Base-by-base conservation (phyloP, 1,284 basidiomycete species). In the Apiotrichum laibachii region DNA sequence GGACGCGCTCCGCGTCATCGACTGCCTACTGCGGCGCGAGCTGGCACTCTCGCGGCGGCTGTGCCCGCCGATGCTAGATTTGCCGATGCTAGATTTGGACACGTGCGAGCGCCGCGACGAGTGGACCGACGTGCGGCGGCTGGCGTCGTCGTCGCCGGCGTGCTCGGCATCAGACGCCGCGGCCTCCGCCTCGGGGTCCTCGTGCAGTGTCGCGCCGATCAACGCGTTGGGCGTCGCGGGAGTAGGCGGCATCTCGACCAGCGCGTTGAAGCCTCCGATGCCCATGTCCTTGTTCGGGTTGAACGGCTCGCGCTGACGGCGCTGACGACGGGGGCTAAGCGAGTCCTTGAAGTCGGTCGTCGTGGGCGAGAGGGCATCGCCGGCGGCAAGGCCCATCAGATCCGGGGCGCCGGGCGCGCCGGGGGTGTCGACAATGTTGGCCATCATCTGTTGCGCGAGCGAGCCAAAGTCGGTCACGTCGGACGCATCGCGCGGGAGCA, bases 401-500 rank as follows among this genome's bases (percentile, higher is more conserved):
- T 53, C 44, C 11, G 42, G 43, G 19, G 34, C 42, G 13, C 19
- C 34, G 11, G 35, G 1, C 42, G n/a, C n/a, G 51, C 49, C 13
- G 56, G 60, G 53, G 31, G 26, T 55, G 31, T 55, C 58, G 35
- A 33, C 37, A 46, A 68, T 58, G 46, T 68, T 64, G 35, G 66
- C 59, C 65, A 72, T 67, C 70, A 72, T 65, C 57, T 66, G 66
- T 53, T 68, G 63, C 10, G 71, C 71, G 3, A 70, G 44, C 18
- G 62, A 64, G 18, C 72, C 73, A 50, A 70, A 72, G 58, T 75
- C 72, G 55, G 72, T 64, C 19, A 55, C 60, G 19, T 58, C 37
- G 1, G 43, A 53, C 67, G 74, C 58, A 69, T 64, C 47, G 72
- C 73, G 46, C 78, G 81, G 52, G 77, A 74, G 45, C 79, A 80